Evolutionary conservation across 768 basidiomycete genomes (phyloP).

Genomic region (Naganishia randhawae): DNA sequence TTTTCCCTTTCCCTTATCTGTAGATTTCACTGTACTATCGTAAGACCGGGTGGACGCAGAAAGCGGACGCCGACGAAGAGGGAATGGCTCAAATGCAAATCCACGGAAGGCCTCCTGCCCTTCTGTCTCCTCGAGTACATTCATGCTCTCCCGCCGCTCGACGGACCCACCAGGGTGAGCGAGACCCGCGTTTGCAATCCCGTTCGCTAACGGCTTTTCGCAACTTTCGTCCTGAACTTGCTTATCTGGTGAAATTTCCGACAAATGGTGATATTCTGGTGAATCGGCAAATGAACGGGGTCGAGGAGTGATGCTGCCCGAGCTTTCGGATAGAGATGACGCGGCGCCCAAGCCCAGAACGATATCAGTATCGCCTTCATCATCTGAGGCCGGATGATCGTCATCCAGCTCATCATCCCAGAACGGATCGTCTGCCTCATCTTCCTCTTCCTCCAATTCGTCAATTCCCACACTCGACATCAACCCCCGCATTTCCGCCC

Average conservation of each 20-base stretch:
- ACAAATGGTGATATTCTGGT: not conserved
- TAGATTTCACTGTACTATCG: not conserved
- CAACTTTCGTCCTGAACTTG: not conserved
- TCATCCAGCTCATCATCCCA: constrained; percentile 20
- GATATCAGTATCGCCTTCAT: constrained; percentile 28
- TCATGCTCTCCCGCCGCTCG: not conserved
- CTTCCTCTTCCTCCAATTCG: constrained; percentile 26
- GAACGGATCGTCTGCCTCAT: constrained; percentile 8
- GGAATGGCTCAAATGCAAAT: constrained; percentile 6
- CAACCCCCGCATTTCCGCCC: not conserved
- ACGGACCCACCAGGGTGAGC: not conserved
- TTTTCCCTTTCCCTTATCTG: not conserved
- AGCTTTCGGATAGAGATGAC: constrained; percentile 28
- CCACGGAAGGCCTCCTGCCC: constrained; percentile 5
- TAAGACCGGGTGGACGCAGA: not conserved
- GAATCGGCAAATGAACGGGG: constrained; percentile 24
- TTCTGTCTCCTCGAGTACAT: constrained; percentile 11
- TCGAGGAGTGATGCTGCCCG: constrained; percentile 40
- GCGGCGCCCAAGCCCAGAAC: constrained; percentile 26
- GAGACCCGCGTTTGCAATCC: not conserved
- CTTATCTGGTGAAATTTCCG: not conserved
- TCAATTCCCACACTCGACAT: constrained; percentile 8
- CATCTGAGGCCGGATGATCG: constrained; percentile 13
- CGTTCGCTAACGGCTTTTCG: not conserved
- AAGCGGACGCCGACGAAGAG: constrained; percentile 2